Base-by-base conservation (phyloP, 768 basidiomycete species). In the Tricholoma flavovirens region DNA sequence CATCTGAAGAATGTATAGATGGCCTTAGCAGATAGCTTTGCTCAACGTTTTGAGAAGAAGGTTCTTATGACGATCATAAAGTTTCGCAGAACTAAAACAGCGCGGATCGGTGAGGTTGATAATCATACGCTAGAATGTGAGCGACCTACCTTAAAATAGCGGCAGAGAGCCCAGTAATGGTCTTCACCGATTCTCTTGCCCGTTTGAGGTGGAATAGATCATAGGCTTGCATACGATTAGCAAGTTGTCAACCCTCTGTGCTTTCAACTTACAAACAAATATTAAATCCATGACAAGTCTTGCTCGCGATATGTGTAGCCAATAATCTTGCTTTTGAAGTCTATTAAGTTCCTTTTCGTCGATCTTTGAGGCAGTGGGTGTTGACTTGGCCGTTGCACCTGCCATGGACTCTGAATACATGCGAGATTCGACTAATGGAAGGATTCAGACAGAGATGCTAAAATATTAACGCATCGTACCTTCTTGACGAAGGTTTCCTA, bases 281-380 rank as follows among this genome's bases (percentile, higher is more conserved):
- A 91, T 82, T 58, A 93, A 72, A 68, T 93, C 91, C 89, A 92
- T 90, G 42, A 80, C 64, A 57, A 93, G 73, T 74, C 93, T 93
- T 54, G 77, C 73, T 56, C 86, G 74, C 22, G 85, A 78, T 50
- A 88, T 69, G 61, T 82, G 82, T 48, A 93, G 72, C 90, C 90
- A 93, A 63, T 86, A 84, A 62, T 82, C 83, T 69, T 90, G 85
- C 60, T 80, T 77, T 66, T 81, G 79, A 33, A 94, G 78, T 42
- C 87, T 73, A 50, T 72, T 66, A 46, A 91, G 74, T 67, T 92
- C 90, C 68, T 79, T 84, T 62, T 87, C 83, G 65, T 91, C 88
- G 2, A 81, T 58, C 69, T 83, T 84, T 38, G 77, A 69, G 5
- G 73, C 66, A 56, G 76, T 79, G 12, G 86, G 80, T 62, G 79